Percentiles rank a stretch among this genome's conserved stretches.
Conservation (phyloP, 192 early-diverging fungal genomes). For the Irineochytrium annulatum region DNA sequence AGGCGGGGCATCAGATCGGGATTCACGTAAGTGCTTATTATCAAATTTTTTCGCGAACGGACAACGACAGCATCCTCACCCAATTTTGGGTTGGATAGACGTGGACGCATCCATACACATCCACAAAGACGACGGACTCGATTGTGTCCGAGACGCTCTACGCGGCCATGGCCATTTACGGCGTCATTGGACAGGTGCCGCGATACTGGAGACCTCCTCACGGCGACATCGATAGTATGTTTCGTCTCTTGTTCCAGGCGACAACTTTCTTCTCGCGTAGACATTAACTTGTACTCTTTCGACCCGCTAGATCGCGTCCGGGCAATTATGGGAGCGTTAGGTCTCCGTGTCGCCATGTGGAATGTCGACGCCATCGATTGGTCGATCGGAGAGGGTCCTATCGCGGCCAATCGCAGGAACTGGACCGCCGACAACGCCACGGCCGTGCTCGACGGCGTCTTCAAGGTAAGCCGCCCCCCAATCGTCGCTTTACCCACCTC, state of each 20-base stretch:
- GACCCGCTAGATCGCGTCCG: slow-evolving; percentile 56
- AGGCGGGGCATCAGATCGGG: slow-evolving; percentile 36
- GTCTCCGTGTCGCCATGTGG: slow-evolving; percentile 39
- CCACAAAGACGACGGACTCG: slow-evolving; percentile 59
- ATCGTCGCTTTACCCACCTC: too few relatives aligned
- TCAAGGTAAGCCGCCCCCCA: not conserved
- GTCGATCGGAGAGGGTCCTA: too few relatives aligned
- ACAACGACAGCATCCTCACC: not conserved
- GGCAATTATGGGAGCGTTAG: slow-evolving; percentile 56
- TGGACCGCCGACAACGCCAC: too few relatives aligned
- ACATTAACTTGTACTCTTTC: not conserved
- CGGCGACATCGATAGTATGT: too few relatives aligned
- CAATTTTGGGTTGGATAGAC: slow-evolving; percentile 13
- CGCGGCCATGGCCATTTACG: slow-evolving; percentile 49
- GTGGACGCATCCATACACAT: slow-evolving; percentile 57
- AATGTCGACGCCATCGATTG: slow-evolving; percentile 29
- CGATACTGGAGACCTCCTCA: slow-evolving; percentile 60
- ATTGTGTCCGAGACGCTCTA: slow-evolving; percentile 68
- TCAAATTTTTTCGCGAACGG: not conserved
- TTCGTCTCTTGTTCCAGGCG: not conserved
- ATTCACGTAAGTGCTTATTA: not conserved
- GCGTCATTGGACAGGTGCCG: slow-evolving; percentile 40
- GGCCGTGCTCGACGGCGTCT: not conserved
- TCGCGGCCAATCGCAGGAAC: too few relatives aligned
- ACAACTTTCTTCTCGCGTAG: not conserved